These are phyloP conservation scores for Glaciozyma martinii DNA, from an alignment of 768 basidiomycete genomes.

Conservation along the genomic window DNA sequence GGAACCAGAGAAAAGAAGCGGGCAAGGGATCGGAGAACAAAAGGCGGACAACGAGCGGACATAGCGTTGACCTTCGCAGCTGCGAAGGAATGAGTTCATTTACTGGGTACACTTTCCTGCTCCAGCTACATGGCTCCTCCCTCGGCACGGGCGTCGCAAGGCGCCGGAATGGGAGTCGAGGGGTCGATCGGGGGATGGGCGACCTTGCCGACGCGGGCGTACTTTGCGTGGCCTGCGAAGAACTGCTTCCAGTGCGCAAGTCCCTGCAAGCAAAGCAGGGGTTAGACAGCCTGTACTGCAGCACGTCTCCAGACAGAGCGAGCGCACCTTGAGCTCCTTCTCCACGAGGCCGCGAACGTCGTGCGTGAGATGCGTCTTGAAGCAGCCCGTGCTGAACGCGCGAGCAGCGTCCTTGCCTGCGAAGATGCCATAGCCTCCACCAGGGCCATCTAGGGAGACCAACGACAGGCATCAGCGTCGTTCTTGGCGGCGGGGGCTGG, in stretches of 20 bases:
- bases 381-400: slow-evolving; percentile 89
- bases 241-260: slow-evolving; percentile 84
- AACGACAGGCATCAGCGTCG: too few species aligned
- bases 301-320: neutral
- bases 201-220: slow-evolving; percentile 32
- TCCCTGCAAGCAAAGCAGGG: neutral
- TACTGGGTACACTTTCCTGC: too few species aligned
- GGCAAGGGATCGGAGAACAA: too few species aligned
- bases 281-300: neutral
- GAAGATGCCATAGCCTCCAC: slow-evolving; percentile 49
- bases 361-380: slow-evolving; percentile 79
- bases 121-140: neutral
- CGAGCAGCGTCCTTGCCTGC: slow-evolving; percentile 59
- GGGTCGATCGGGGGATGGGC: slow-evolving; percentile 68
- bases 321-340: slow-evolving; percentile 58
- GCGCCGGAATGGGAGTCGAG: slow-evolving; percentile 59
- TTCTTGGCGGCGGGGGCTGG: too few species aligned
- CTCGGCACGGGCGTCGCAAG: slow-evolving; percentile 54
- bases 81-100: too few species aligned
- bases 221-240: slow-evolving; percentile 64
- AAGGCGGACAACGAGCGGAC: too few species aligned
- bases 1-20: too few species aligned
- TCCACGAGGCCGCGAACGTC: slow-evolving; percentile 74
- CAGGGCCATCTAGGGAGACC: slow-evolving; percentile 59
- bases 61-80: too few species aligned